Evolutionary conservation across 305 asterid species (phyloP), one percentile per base, ranked within the genome.

Genomic region (Fraxinus baroniana): DNA sequence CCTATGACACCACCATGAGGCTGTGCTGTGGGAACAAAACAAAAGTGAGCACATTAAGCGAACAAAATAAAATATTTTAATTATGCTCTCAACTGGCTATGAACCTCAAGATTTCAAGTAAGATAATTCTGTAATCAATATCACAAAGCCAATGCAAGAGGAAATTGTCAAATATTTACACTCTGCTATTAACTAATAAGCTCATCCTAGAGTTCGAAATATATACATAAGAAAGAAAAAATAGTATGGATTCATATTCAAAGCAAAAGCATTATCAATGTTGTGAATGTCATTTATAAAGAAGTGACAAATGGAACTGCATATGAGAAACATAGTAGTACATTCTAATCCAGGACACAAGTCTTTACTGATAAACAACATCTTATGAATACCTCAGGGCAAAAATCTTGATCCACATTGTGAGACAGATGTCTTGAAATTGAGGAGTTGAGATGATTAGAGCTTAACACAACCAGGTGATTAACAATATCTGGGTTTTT

Each of bases 311-410:
- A 70, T 41, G 68, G 68, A 60, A 52, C 18, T 52, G 78, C 44
- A 74, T 9, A 28, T 49, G 71, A 49, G 20, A 28, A 66, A 80
- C 78, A 13, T 35, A 55, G 15, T 0, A 15, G 10, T 44, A 52
- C 78, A 55, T 57, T 79, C n/a, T 72, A 52, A 0, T 49, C 44
- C 77, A 24, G 80, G 77, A 77, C 32, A 78, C 3, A 24, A 75
- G 33, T 26, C 24, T 20, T 55, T 5, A 12, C 22, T 28, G 28
- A 26, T 57, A 13, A 46, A 46, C 17, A 35, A 49, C 8, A 44
- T 37, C 55, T 33, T 78, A 72, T 80, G 73, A 76, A 46, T 89
- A 95, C 98, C 98, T 89, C 80, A 2, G 95, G 95, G 74, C 98
- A 95, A 84, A 70, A 85, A 17, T 88, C 84, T 62, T 44, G 85